These are phyloP conservation scores for Phytopythium mirpurense DNA, from an alignment of 352 stramenopile species.

Conservation along the genomic window DNA sequence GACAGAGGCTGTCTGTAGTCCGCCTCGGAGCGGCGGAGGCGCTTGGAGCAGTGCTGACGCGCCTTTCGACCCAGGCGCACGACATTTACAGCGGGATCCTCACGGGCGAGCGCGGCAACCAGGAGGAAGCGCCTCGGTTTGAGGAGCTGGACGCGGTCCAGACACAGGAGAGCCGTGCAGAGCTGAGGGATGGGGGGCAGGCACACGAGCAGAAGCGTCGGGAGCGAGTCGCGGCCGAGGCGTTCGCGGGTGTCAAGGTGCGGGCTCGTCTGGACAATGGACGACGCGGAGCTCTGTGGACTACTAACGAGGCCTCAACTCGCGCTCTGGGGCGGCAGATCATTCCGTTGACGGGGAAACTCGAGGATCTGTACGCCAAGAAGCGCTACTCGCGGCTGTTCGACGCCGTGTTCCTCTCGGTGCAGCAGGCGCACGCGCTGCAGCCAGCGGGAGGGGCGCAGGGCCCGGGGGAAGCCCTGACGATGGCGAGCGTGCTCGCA, in stretches of 20 bases:
- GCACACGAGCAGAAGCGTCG: conserved; percentile 29
- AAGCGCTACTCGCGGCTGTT: conserved; percentile 60
- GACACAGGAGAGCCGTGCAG: conserved; percentile 3
- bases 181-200: conserved; percentile 6
- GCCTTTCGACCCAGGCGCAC: conserved; percentile 32
- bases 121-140: conserved; percentile 14
- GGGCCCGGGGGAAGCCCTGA: conserved; percentile 1
- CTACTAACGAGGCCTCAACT: neutral
- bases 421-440: conserved; percentile 51
- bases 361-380: conserved; percentile 57
- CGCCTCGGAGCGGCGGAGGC: too few species aligned
- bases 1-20: too few species aligned
- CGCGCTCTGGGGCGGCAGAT: conserved; percentile 24
- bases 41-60: neutral
- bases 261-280: neutral
- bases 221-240: conserved; percentile 36
- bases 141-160: conserved; percentile 23
- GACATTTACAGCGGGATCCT: conserved; percentile 84
- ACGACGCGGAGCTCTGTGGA: neutral
- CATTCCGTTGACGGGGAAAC: conserved; percentile 49
- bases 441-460: conserved; percentile 20
- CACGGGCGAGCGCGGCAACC: conserved; percentile 15
- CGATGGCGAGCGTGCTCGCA: conserved; percentile 38
- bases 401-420: conserved; percentile 63
- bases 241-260: conserved; percentile 63